Evolutionary conservation across 2,329 filamentous ascomycete species (phyloP), one percentile per base, ranked within the genome.

Genomic region (Gliomastix tumulicola): DNA sequence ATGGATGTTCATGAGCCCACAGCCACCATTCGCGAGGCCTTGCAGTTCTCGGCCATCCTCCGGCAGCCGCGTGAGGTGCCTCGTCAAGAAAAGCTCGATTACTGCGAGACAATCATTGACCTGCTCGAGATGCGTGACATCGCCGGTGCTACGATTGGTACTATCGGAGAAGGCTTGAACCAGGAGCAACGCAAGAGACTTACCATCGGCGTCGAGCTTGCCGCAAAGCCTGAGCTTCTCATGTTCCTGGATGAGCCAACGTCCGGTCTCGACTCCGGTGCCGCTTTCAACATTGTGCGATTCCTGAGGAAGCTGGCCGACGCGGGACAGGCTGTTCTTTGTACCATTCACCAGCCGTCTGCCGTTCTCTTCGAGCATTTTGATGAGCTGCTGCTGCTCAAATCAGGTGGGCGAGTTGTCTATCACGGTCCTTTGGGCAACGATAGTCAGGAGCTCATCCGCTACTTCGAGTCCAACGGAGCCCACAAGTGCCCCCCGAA

Each of bases 91-190:
- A 86, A 85, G 53, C 72, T 81, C 33, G 75, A 69, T 1, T 84
- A 84, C 41, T 79, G 76, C 38, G 79, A 85, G 49, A 78, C 70
- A 7, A 75, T 86, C 32, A 77, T 83, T n/a, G 71, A 79, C 33
- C 60, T 86, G 0, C 60, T 86, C 1, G 81, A 86, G 49, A 80
- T 86, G 71, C 63, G 71, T n/a, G 65, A 73, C 5, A 76, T 84
- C 30, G 79, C 79, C 2, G 76, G 78, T 6, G 80, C 81, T 3
- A 73, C 71, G 0, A 78, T 85, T 6, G 81, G 81, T 17, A 60
- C 59, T 1, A 58, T 69, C 1, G 76, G 78, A 5, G 64, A 70
- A 27, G 80, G 81, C 2, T 60, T 82, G 5, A 78, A 79, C 40
- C 66, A 71, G 18, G 76, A 80, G 45, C 74, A 78, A 46, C 58